Evolutionary conservation across 371 early-diverging fungal genomes (phyloP), one percentile per base, ranked within the genome.

Genomic region (Haplosporangium sp.): DNA sequence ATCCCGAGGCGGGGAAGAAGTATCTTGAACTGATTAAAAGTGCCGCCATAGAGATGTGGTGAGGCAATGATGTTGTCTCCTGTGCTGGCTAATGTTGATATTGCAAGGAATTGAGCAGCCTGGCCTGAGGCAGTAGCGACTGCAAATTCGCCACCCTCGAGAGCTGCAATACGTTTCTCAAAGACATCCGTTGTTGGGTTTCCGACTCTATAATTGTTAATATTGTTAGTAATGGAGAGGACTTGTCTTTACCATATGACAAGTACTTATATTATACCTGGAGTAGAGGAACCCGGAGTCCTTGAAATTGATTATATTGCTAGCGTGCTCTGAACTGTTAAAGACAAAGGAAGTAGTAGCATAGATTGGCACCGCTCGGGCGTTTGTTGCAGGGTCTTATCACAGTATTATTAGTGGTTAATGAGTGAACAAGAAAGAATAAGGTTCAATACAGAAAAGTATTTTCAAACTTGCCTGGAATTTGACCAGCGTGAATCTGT

Each of bases 141-240:
- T 7, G 89, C 89, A 10, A 45, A 47, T 35, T 55, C 90, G 58
- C 96, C 96, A 37, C 93, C 92, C 84, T 97, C 96, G 48, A 97
- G 87, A 15, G 95, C 94, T 34, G 96, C 95, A 57, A 96, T 87
- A 62, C 96, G 90, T 86, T 96, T 84, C 82, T 97, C 97, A 78
- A 96, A 93, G 42, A 94, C 96, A 63, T 92, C 94, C 37, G 81
- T 92, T 47, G 97, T 96, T 13, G 96, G 97, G 85, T 97, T 96
- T 83, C 88, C 91, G 63, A 93, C 77, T 61, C 94, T 90, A 50
- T 27, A n/a, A n/a, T n/a, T n/a, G n/a, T n/a, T n/a, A n/a, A 27
- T 27, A 27, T 27, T 27, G 27, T 27, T 27, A 27, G 27, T 15
- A 50, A n/a, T 50, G 0, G 10, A 45, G 13, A 13, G 10, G 40